Evolutionary conservation across 1,284 basidiomycete species (phyloP), one percentile per base, ranked within the genome.

Genomic region (Agroathelia rolfsii): DNA sequence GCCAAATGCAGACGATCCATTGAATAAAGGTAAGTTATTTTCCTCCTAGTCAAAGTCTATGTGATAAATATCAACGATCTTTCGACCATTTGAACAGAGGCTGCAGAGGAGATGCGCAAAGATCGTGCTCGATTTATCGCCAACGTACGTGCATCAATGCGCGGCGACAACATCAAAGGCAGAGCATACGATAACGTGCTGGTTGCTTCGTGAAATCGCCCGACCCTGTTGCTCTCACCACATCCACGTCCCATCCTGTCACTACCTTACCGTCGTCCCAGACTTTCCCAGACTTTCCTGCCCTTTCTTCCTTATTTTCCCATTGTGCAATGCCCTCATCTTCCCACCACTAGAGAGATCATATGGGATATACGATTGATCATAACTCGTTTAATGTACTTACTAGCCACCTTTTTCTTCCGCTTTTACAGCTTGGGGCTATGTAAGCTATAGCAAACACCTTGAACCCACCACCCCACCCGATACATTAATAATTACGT

Each of bases 1-100:
- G 57, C 94, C 95, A 10, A 99, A 99, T 49, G 85, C 95, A 21
- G 94, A 97, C 50, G 95, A 98, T 61, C 95, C 95, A 15, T 57
- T 98, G 47, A 99, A 98, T 69, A 98, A 98, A 63, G 94, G 94
- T 90, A 41, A 26, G 75, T 54, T 26, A 14, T 12, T 22, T n/a
- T 15, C 22, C 12, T 16, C 17, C 27, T 37, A 14, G n/a, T n/a
- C 21, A 30, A 11, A 37, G 15, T 27, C 30, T 19, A 10, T 31
- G 10, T 10, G 3, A 14, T 40, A 24, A 37, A 12, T 21, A 11
- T 36, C 20, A 38, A 30, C 13, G 23, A 37, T 14, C 25, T 21
- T 44, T 34, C 22, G 15, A 6, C 38, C 29, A 31, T 37, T 39
- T 20, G 38, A 28, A 28, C 68, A 96, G 92, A 94, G 56, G 92